Conservation (phyloP, 2,329 filamentous ascomycete species). For the Fulvia fulva region DNA sequence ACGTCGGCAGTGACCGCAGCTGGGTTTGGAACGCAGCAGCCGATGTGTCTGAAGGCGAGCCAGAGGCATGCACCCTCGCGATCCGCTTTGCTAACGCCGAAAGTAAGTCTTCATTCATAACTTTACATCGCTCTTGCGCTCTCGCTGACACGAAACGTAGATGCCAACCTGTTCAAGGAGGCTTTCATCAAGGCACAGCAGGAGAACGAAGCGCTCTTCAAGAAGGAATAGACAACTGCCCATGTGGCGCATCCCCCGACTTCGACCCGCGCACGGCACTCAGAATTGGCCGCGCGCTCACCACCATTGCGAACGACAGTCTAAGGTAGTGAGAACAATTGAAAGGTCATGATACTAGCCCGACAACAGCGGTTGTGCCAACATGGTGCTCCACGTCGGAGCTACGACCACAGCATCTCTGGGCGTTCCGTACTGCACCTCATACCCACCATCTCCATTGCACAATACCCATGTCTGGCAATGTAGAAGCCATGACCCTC, state of each 20-base stretch:
- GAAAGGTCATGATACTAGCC: too few species aligned
- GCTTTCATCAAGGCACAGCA: conserved; percentile 94
- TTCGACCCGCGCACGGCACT: background rate
- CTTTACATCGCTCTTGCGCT: background rate
- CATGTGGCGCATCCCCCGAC: background rate
- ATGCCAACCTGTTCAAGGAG: conserved; percentile 97
- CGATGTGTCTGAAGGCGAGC: conserved; percentile 96
- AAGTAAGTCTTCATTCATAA: conserved; percentile 57
- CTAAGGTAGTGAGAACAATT: background rate
- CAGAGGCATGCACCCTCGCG: conserved; percentile 90
- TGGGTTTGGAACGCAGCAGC: conserved; percentile 99
- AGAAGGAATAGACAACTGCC: conserved; percentile 18
- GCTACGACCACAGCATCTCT: conserved; percentile 20
- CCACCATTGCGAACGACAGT: conserved; percentile 4
- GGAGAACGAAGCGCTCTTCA: conserved; percentile 87
- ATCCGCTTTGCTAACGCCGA: conserved; percentile 98
- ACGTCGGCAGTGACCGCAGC: conserved; percentile 94
- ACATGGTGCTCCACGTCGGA: background rate
- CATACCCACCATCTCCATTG: conserved; percentile 15
- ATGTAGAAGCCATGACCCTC: conserved; percentile 5
- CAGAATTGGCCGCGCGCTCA: conserved; percentile 3
- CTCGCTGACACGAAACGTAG: conserved; percentile 45
- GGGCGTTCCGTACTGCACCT: conserved; percentile 26
- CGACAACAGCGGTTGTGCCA: background rate
- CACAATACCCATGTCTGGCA: conserved; percentile 20